Base-by-base conservation (phyloP, 2,329 filamentous ascomycete genomes). In the Coniella vitis region DNA sequence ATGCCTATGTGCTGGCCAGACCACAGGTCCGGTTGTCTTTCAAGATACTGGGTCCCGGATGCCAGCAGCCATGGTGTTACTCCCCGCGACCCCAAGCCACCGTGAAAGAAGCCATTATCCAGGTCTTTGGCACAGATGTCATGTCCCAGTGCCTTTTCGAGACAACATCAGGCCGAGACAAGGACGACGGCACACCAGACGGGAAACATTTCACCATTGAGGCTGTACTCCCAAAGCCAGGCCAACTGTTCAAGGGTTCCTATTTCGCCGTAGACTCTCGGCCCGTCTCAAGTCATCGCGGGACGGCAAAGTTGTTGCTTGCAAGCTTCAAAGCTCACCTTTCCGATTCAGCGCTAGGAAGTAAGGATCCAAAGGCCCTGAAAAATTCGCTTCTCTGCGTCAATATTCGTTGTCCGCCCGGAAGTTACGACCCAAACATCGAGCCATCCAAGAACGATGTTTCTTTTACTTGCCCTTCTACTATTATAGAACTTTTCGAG, bases 401-500 rank as follows among this genome's bases (percentile, higher is more conserved):
- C 34, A 76, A 81, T 49, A 79, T 90, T 25, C 62, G 61, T 13
- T 90, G 84, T 58, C 74, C 79, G 0, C 60, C 68, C 1, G 73
- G 73, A 22, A 81, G 71, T 50, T 90, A 90, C 57, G 86, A 90
- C 63, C 70, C 75, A 1, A 90, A 90, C 55, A 65, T 90, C 5
- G 81, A 88, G 52, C 78, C 85, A 3, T 70, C 79, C 3, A 90
- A 90, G 60, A 80, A 87, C 49, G 79, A 88, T 57, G 74, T 90
- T 2, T 58, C 88, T 1, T 89, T 90, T 58, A 69, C 69, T 4
- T 69, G 87, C 44, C 75, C 82, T 53, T 41, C 62, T 2, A 42
- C 46, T 2, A 38, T 79, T 0, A 54, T 78, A 2, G 56, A 66
- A n/a, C 62, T 69, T 16, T 79, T 81, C 43, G 68, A 69, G 31